Conservation (phyloP, 2,329 filamentous ascomycete species). For the Pyrenochaeta sp. region DNA sequence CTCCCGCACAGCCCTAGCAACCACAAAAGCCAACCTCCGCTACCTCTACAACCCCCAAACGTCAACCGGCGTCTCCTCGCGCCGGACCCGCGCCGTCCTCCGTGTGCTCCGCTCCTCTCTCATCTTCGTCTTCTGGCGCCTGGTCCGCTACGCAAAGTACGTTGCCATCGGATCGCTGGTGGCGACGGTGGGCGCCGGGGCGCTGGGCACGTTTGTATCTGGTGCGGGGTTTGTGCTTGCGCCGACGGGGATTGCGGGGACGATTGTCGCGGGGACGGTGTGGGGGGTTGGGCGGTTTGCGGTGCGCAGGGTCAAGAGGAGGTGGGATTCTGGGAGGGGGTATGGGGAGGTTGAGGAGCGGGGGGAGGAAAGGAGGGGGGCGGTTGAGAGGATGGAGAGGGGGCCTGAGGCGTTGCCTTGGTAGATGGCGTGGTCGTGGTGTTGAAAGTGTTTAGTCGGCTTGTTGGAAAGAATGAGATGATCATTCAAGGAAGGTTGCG, state of each 20-base stretch:
- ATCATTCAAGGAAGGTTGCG: no score
- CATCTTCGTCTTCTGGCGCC: conserved; percentile 53
- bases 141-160: conserved; percentile 54
- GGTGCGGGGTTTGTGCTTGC: conserved; percentile 53
- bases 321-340: conserved; percentile 29
- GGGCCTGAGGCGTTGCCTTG: conserved; percentile 30
- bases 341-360: conserved; percentile 30
- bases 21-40: conserved; percentile 41
- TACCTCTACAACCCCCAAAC: conserved; percentile 48
- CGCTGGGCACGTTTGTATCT: conserved; percentile 45
- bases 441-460: no score
- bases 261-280: conserved; percentile 44
- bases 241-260: conserved; percentile 51
- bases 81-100: conserved; percentile 50
- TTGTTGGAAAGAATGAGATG: no score
- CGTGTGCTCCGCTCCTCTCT: conserved; percentile 47
- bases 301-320: conserved; percentile 40
- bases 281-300: conserved; percentile 51
- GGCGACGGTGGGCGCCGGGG: conserved; percentile 49
- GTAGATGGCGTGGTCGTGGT: no score
- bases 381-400: conserved; percentile 14
- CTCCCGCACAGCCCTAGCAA: conserved; percentile 33
- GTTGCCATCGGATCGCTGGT: conserved; percentile 51
- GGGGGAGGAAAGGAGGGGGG: conserved; percentile 24
- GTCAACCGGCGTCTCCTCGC: conserved; percentile 35